Evolutionary conservation across 2,329 filamentous ascomycete species (phyloP), one percentile per base, ranked within the genome.

Genomic region (Rutstroemia sp.): DNA sequence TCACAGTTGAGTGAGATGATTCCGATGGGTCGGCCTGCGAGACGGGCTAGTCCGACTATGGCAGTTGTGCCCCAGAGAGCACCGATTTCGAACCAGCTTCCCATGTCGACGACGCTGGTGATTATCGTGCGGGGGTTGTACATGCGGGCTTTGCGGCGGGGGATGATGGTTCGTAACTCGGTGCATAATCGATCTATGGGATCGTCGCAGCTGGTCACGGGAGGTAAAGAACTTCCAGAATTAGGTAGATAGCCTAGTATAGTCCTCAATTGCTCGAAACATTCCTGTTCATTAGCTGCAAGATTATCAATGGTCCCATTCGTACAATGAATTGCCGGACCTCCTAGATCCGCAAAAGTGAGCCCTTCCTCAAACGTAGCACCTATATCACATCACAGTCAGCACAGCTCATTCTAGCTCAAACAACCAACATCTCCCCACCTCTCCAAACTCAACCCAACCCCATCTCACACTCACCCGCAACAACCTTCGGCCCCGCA

Each of bases 241-340:
- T 83, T 79, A 1, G 83, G 82, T 1, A 86, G 69, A 60, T 79
- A 86, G 23, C 73, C 70, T 19, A 86, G 65, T 1, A 86, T 76
- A 0, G 74, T 79, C 1, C 80, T 72, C 4, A 86, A 65, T 65
- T 86, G 83, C 62, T 80, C 76, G 58, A 84, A 85, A 59, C 81
- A 83, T 41, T 78, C 80, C n/a, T 73, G 72, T 66, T 86, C 82
- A 58, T 82, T 77, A 4, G 74, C 72, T 0, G 82, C 82, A 2
- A 85, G 71, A 53, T 86, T 86, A 59, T 86, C 83, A 49, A 86
- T 84, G 0, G 82, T 86, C 0, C 83, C 83, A 58, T 86, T 86
- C 1, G 79, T 80, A 62, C 81, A 84, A 64, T 86, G 82, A 67
- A 86, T 77, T 19, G 70, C 71, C 0, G 82, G 80, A 0, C 83